Conservation (phyloP, 2,329 filamentous ascomycete species). For the Shiraia sp. region DNA sequence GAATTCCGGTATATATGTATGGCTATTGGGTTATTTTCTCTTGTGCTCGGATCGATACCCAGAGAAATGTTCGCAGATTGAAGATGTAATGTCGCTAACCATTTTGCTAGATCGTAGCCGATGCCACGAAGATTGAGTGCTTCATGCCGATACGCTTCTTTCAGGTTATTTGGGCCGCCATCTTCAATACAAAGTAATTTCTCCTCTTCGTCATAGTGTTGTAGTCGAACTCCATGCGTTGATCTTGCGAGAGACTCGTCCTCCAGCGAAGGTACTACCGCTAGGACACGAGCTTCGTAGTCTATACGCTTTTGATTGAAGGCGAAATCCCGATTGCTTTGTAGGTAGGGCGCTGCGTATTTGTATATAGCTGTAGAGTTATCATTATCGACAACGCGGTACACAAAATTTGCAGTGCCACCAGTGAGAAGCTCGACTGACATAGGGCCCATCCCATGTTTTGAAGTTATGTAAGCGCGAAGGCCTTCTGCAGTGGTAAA, state of each 20-base stretch:
- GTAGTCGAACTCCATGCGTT: conserved; percentile 23
- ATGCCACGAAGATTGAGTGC: conserved; percentile 22
- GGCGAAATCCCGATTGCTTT: conserved; percentile 23
- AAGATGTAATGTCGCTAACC: conserved; percentile 39
- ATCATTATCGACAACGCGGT: conserved; percentile 24
- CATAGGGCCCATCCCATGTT: conserved; percentile 1
- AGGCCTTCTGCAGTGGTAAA: conserved; percentile 29
- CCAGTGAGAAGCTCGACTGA: conserved; percentile 29
- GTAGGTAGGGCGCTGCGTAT: conserved; percentile 39
- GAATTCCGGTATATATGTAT: conserved; percentile 33
- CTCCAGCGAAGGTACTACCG: conserved; percentile 12
- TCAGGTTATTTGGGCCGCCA: conserved; percentile 35
- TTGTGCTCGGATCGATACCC: conserved; percentile 1
- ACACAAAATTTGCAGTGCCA: conserved; percentile 44
- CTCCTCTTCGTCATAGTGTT: conserved; percentile 26
- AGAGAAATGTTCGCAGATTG: conserved; percentile 14
- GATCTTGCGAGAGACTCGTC: conserved; percentile 4
- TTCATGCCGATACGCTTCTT: conserved; percentile 33
- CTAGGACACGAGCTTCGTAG: conserved; percentile 37
- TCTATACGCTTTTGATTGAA: conserved; percentile 38
- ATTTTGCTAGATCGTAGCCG: conserved; percentile 32
- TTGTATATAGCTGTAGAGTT: conserved; percentile 34
- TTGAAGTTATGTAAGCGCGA: conserved; percentile 20
- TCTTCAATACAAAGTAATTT: conserved; percentile 39
- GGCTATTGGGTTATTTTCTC: conserved; percentile 33